Base-by-base conservation (phyloP, 495 filamentous ascomycete genomes). In the Peziza echinospora region DNA sequence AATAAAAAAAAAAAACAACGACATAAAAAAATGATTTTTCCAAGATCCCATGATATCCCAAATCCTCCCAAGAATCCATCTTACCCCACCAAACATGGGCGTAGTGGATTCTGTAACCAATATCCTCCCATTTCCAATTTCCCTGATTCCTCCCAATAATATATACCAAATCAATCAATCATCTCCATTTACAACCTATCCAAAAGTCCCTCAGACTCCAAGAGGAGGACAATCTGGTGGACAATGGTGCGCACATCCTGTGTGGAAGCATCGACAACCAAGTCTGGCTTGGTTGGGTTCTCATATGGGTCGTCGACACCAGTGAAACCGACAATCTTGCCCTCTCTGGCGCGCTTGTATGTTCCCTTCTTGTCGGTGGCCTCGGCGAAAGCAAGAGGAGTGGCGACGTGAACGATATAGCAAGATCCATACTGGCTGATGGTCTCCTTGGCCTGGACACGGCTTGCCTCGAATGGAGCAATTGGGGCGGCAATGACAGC, bases 261-360 rank as follows among this genome's bases (percentile, higher is more conserved):
- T 72, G 77, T 84, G 67, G 80, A 77, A 48, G 73, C 61, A 63
- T 96, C 84, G 7, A 96, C 87, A 23, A 75, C 73, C 47, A 97
- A 68, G 61, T 93, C 72, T 24, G 84, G 72, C 66, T 91, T 89
- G 48, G 63, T 57, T 4, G 89, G 89, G 49, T 62, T 58, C 75
- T 97, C 89, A 62, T 96, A 97, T 47, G 89, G 85, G 64, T 94
- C 89, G 63, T 97, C 89, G 48, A 97, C 89, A 57, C 89, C 89
- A 24, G 89, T 97, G 70, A 97, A 97, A 25, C 85, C 85, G 76
- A 84, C 89, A 66, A 97, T 92, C 71, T 94, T 84, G 13, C 89
- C 89, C 7, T 65, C 70, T 45, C 91, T 74, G 11, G 89, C 89
- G 65, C 75, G 73, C 21, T 66, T 71, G 65, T 97, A 97, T 53